Conservation (phyloP, 768 basidiomycete species). For the Lactarius quietus region DNA sequence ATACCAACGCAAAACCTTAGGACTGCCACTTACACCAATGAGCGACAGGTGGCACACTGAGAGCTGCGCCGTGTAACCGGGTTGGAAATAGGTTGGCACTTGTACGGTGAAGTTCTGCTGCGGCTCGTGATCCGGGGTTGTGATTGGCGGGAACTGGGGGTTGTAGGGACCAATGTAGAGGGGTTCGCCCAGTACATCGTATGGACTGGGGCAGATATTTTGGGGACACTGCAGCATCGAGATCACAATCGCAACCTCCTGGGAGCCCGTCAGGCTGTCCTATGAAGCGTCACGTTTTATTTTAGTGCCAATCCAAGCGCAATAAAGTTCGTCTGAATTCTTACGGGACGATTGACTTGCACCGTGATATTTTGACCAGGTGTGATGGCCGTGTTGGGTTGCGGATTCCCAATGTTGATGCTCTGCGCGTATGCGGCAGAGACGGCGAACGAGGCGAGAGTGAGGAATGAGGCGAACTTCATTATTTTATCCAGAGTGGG, state of each 20-base stretch:
- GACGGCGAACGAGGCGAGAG: constrained; percentile 26
- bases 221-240: constrained; percentile 30
- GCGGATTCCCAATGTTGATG: constrained; percentile 34
- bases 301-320: neutral
- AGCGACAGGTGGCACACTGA: constrained; percentile 15
- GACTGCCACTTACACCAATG: constrained; percentile 17
- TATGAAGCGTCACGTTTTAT: constrained; percentile 17
- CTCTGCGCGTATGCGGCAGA: constrained; percentile 31
- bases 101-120: constrained; percentile 33
- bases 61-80: neutral
- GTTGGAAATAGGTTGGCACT: constrained; percentile 19
- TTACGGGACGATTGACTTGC: constrained; percentile 37
- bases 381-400: constrained; percentile 25
- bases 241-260: constrained; percentile 37
- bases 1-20: neutral
- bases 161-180: constrained; percentile 33
- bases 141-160: constrained; percentile 27
- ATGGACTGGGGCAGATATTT: constrained; percentile 25
- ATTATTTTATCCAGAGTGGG: constrained; percentile 1
- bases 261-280: constrained; percentile 33
- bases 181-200: constrained; percentile 30
- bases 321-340: neutral
- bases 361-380: constrained; percentile 35
- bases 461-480: constrained; percentile 24
- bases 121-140: constrained; percentile 21